These are phyloP conservation scores for Penicillium longicatenatum DNA, from an alignment of 495 filamentous ascomycete genomes.

Conservation along the genomic window DNA sequence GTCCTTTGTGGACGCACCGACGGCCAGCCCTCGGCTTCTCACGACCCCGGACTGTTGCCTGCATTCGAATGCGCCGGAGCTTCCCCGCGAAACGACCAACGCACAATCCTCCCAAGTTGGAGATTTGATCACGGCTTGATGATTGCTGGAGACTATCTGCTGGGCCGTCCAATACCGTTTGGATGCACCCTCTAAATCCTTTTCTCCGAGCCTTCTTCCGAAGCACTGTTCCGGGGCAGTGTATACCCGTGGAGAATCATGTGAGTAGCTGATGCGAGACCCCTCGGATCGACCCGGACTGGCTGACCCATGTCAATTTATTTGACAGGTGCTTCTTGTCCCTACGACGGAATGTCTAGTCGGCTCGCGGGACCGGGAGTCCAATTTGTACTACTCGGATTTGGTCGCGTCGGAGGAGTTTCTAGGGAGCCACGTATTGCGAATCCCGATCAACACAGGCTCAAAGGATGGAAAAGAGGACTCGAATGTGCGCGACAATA, in stretches of 20 bases:
- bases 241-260: slow-evolving; percentile 88
- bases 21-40: neutral
- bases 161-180: slow-evolving; percentile 57
- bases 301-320: slow-evolving; percentile 18
- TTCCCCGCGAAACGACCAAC: slow-evolving; percentile 38
- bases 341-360: slow-evolving; percentile 90
- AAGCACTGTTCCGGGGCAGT: slow-evolving; percentile 90
- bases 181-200: slow-evolving; percentile 99
- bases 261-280: slow-evolving; percentile 43
- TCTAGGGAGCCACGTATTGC: slow-evolving; percentile 92
- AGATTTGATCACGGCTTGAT: slow-evolving; percentile 44
- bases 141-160: slow-evolving; percentile 34
- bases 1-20: neutral
- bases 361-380: slow-evolving; percentile 86
- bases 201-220: slow-evolving; percentile 98
- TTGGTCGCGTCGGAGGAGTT: slow-evolving; percentile 90
- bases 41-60: slow-evolving; percentile 25
- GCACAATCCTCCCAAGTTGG: slow-evolving; percentile 21
- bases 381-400: slow-evolving; percentile 73
- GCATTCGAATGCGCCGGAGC: slow-evolving; percentile 42
- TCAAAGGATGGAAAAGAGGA: slow-evolving; percentile 62
- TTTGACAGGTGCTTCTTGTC: slow-evolving; percentile 77
- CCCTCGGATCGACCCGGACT: slow-evolving; percentile 18
- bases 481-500: slow-evolving; percentile 79
- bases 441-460: slow-evolving; percentile 66